Evolutionary conservation across 345 rosid species (phyloP).

Genomic region (Trapa incisa): DNA sequence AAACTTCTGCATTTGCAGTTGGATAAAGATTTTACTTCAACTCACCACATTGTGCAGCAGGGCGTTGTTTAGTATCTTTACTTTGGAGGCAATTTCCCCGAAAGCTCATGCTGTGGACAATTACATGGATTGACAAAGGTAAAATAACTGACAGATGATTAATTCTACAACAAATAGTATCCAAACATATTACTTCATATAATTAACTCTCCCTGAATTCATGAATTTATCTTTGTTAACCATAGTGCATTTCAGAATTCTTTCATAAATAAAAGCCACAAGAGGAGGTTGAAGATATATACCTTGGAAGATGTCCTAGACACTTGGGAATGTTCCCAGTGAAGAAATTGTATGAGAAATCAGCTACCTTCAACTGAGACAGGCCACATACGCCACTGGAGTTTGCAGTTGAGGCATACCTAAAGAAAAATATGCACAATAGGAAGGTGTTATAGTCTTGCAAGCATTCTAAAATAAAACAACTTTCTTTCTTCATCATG

Average conservation of each 20-base stretch:
- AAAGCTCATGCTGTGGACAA: conserved; percentile 53
- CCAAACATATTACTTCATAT: not conserved
- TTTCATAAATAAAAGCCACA: not conserved
- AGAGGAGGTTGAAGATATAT: conserved; percentile 5
- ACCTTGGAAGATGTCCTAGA: conserved; percentile 71
- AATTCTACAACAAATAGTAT: not conserved
- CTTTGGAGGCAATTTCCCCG: conserved; percentile 77
- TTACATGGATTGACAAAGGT: not conserved
- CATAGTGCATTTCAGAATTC: not conserved
- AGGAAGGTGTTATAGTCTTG: not conserved
- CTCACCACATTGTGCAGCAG: conserved; percentile 57
- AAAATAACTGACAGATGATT: not conserved
- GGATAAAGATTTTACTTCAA: not conserved
- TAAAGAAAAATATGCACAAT: conserved; percentile 14
- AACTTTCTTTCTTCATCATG: not conserved
- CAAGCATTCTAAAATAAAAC: not conserved
- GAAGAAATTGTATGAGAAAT: conserved; percentile 81
- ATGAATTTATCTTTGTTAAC: not conserved
- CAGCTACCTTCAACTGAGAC: conserved; percentile 57
- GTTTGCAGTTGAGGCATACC: conserved; percentile 53
- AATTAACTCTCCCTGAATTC: not conserved
- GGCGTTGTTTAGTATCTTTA: conserved; percentile 58
- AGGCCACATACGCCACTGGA: conserved; percentile 61
- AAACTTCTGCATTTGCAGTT: not conserved
- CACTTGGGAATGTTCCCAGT: conserved; percentile 82